Conservation (phyloP, 495 filamentous ascomycete species). For the Lophiostoma macrostomum region DNA sequence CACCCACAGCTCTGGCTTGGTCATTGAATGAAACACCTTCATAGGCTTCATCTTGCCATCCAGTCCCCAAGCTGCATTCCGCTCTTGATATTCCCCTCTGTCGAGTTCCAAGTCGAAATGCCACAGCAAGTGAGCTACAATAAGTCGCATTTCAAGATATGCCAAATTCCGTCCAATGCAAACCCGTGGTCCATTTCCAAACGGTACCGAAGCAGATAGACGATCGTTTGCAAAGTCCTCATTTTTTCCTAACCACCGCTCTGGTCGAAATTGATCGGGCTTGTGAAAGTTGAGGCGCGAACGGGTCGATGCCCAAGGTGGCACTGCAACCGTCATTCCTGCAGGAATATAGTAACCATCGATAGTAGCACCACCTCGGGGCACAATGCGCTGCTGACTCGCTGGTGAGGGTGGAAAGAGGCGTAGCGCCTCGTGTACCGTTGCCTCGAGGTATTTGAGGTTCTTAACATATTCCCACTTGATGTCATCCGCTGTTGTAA, state of each 20-base stretch:
- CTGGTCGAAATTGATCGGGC: neutral
- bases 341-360: neutral
- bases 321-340: neutral
- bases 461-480: neutral
- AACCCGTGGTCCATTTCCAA: neutral
- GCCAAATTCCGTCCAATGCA: conserved; percentile 12
- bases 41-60: too few species aligned
- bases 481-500: neutral
- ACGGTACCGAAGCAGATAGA: neutral
- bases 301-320: neutral
- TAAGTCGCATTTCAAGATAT: conserved; percentile 22
- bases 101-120: too few species aligned
- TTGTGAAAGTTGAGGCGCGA: neutral
- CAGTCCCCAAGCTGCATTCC: too few species aligned
- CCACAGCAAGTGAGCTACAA: conserved; percentile 7
- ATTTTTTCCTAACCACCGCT: conserved; percentile 2
- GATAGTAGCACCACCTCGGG: neutral
- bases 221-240: neutral
- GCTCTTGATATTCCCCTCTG: too few species aligned
- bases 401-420: neutral
- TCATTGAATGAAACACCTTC: too few species aligned
- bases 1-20: too few species aligned
- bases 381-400: neutral
- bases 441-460: neutral
- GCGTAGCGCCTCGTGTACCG: neutral